A percentile compares a stretch with the other conserved stretches of the same genome.
These are phyloP conservation scores for Pseudognaphalium luteoalbum DNA, from an alignment of 129 eudicot species.

Conservation along the genomic window DNA sequence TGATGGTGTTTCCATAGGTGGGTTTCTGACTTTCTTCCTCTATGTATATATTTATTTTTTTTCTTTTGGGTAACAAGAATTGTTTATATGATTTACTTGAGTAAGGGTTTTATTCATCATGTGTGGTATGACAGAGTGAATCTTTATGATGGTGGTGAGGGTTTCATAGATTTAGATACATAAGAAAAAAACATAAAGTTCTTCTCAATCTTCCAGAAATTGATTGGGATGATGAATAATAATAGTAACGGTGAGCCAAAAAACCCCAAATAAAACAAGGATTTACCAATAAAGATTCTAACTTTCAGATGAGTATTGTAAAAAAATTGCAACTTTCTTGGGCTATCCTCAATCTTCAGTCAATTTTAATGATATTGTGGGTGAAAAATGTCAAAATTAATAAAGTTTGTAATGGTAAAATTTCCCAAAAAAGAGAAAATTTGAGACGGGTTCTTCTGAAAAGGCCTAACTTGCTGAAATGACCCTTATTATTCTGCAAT, in stretches of 20 bases:
- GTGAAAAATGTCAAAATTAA: not conserved
- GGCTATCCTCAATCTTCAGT: not conserved
- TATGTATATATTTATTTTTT: not conserved
- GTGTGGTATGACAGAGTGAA: not conserved
- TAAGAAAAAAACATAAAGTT: not conserved
- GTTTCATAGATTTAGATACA: not conserved
- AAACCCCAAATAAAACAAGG: no score
- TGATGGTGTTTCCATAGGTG: constrained; percentile 29
- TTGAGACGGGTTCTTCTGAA: constrained; percentile 15
- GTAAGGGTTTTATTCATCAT: not conserved
- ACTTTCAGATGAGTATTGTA: not conserved
- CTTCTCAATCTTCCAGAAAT: not conserved
- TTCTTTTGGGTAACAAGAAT: not conserved
- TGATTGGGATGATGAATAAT: not conserved
- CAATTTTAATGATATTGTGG: not conserved
- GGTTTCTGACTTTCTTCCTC: constrained; percentile 14
- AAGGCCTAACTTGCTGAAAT: constrained; percentile 12
- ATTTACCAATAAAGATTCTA: not conserved
- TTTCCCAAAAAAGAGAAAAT: constrained; percentile 3
- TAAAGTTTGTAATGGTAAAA: not conserved
- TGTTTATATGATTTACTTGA: not conserved
- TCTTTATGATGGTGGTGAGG: not conserved
- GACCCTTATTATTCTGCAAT: not conserved
- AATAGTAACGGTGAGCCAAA: no score
- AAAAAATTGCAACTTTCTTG: not conserved